phyloP scores from a whole-genome alignment of 371 early-diverging fungal species.

The Lichtheimia corymbifera region DNA sequence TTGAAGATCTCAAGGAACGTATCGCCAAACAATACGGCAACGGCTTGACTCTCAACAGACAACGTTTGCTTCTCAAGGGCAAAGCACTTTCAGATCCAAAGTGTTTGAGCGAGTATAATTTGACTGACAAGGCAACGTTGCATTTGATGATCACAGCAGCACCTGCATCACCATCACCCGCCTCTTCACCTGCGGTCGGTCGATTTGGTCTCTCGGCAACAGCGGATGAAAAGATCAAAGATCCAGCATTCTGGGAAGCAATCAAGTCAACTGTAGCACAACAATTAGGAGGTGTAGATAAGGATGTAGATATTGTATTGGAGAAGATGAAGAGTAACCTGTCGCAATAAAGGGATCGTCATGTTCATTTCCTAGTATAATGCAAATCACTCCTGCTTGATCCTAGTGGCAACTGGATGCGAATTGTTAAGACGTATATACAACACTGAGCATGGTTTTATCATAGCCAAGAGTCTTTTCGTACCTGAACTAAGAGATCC shows the following conservation, averaged over 20 bases:
- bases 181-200: constrained; percentile 17
- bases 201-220: constrained; percentile 31
- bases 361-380: too few relatives aligned
- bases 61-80: constrained; percentile 64
- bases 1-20: constrained; percentile 46
- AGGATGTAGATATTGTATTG: constrained; percentile 17
- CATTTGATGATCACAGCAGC: constrained; percentile 59
- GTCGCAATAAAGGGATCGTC: neutral
- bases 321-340: constrained; percentile 9
- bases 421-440: too few relatives aligned
- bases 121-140: constrained; percentile 44
- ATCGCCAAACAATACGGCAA: constrained; percentile 41
- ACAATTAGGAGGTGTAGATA: constrained; percentile 5
- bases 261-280: constrained; percentile 23
- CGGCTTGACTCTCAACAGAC: constrained; percentile 37
- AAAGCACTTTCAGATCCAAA: constrained; percentile 63
- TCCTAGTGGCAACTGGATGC: too few relatives aligned
- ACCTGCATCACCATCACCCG: constrained; percentile 24
- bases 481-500: too few relatives aligned
- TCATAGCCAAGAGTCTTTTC: too few relatives aligned
- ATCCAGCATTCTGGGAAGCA: constrained; percentile 37
- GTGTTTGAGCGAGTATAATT: constrained; percentile 47
- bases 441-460: too few relatives aligned
- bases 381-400: too few relatives aligned
- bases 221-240: constrained; percentile 28